Base-by-base conservation (phyloP, 805 yeast species). In the Torulaspora quercuum region DNA sequence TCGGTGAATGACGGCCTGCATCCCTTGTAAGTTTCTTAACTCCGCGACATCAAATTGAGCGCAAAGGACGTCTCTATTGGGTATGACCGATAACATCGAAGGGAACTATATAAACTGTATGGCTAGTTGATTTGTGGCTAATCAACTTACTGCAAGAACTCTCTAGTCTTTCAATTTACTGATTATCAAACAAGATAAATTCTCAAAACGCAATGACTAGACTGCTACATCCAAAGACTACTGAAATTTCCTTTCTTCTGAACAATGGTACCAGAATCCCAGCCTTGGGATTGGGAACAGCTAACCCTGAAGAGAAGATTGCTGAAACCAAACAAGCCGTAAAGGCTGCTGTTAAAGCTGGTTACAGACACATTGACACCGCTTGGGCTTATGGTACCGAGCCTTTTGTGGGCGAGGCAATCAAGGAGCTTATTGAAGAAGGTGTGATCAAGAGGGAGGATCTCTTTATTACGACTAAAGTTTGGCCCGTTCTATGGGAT, bases 331-430 rank as follows among this genome's bases (percentile, higher is more conserved):
- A 69, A 35, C 61, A 62, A 14, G 76, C 80, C 16, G 80, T 80
- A 9, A 68, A 67, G 46, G 67, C 72, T 27, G 90, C 89, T 9
- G 64, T 81, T 41, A 68, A 75, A 52, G 65, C 68, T 6, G 89
- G 89, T 7, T 79, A 80, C 58, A 70, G 80, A 44, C 86, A 79
- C 55, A 78, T 83, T 48, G 94, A 83, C 57, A 76, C 88, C 7
- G 92, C 92, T 3, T 75, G 75, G 55, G 68, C 70, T 42, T 84
- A 84, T 57, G 73, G 73, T 2, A 80, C 80, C 54, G 95, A 85
- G 58, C 67, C 59, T 11, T 78, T 73, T 45, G 80, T 81, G 9
- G 88, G 94, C 20, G 66, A 69, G 35, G 92, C 69, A 3, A 55
- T 78, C 42, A 65, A 69, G 35, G 70, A 70, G 41, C 57, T 72